phyloP scores from a whole-genome alignment of 352 stramenopile genomes.

The Phytophthora colocasiae region DNA sequence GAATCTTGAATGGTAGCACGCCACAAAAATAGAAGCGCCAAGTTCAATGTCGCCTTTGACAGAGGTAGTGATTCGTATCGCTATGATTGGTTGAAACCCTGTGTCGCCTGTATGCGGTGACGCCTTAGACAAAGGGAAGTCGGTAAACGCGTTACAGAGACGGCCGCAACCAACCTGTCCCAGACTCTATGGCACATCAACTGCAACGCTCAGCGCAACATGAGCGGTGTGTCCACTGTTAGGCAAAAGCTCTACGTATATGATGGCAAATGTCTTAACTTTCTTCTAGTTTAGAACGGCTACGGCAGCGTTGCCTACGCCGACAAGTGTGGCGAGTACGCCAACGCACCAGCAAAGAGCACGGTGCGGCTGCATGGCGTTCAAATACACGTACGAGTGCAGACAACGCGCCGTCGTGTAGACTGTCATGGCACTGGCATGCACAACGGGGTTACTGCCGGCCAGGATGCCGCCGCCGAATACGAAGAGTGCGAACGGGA shows the following conservation, averaged over 20 bases:
- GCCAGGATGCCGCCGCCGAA: conserved; percentile 49
- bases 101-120: no score
- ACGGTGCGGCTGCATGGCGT: conserved; percentile 50
- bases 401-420: conserved; percentile 49
- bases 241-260: no score
- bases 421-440: conserved; percentile 40
- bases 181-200: conserved; percentile 16
- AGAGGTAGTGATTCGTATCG: no score
- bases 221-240: neutral
- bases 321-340: conserved; percentile 36
- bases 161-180: neutral
- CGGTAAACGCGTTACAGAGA: no score
- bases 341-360: conserved; percentile 36
- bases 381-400: conserved; percentile 54
- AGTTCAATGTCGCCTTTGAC: no score
- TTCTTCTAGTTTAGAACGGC: conserved; percentile 23
- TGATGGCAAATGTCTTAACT: conserved; percentile 7
- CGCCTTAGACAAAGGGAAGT: no score
- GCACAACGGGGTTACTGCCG: conserved; percentile 34
- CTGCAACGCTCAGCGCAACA: neutral
- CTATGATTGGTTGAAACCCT: no score
- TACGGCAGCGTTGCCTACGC: conserved; percentile 35
- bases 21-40: no score
- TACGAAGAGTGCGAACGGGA: conserved; percentile 56
- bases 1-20: no score